phyloP scores from a whole-genome alignment of 129 eudicot species.

The Apium graveolens region DNA sequence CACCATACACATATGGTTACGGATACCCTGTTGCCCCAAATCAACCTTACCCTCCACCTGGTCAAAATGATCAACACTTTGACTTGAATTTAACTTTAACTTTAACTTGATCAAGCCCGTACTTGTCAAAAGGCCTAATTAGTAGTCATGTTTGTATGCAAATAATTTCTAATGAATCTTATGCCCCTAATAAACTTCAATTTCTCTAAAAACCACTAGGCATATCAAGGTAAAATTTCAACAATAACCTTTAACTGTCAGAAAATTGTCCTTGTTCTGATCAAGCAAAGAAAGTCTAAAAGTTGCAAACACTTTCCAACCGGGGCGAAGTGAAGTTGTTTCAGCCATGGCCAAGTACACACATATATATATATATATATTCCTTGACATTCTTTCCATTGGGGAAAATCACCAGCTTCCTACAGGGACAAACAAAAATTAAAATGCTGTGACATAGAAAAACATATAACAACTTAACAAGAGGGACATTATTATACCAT shows the following conservation, averaged over 20 bases:
- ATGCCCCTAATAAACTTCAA: neutral
- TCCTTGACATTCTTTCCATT: slow-evolving; percentile 46
- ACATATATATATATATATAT: slow-evolving; percentile 45
- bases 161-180: neutral
- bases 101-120: too few species aligned
- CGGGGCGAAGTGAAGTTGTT: slow-evolving; percentile 25
- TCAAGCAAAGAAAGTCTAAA: slow-evolving; percentile 51
- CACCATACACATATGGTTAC: slow-evolving; percentile 41
- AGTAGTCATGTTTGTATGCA: neutral
- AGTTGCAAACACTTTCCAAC: slow-evolving; percentile 49
- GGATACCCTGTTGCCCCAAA: slow-evolving; percentile 26
- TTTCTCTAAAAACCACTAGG: neutral
- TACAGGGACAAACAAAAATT: slow-evolving; percentile 8
- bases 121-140: slow-evolving; percentile 14
- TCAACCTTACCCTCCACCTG: slow-evolving; percentile 31
- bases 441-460: neutral
- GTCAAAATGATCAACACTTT: too few species aligned
- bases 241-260: slow-evolving; percentile 42
- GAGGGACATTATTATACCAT: slow-evolving; percentile 24
- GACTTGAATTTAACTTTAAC: too few species aligned
- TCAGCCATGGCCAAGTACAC: slow-evolving; percentile 38
- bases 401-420: slow-evolving; percentile 54
- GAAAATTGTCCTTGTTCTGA: slow-evolving; percentile 44
- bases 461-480: neutral
- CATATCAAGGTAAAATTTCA: neutral